Evolutionary conservation across 208 protist genomes (phyloP).

Genomic region (Strigomonas galati): DNA sequence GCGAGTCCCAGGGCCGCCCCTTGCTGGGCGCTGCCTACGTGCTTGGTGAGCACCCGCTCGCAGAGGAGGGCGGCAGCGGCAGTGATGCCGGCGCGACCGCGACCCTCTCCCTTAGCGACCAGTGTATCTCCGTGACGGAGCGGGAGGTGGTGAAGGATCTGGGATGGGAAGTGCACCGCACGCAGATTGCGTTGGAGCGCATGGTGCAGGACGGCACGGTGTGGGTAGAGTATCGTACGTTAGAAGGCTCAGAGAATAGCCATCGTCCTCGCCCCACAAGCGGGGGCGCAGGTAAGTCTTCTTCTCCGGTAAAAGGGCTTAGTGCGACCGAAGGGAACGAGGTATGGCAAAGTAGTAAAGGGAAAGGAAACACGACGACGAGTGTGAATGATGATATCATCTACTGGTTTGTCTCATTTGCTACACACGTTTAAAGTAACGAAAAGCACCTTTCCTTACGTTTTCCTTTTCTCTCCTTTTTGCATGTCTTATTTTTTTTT

Average conservation of each 20-base stretch:
- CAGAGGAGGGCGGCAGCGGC: slow-evolving; percentile 9
- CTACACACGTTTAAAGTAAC: slow-evolving; percentile 15
- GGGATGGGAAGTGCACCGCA: slow-evolving; percentile 64
- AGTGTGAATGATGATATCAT: slow-evolving; percentile 20
- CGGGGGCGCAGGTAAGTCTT: neutral
- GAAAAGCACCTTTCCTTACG: neutral
- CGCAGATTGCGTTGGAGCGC: slow-evolving; percentile 46
- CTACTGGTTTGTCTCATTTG: slow-evolving; percentile 62
- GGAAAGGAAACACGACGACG: slow-evolving; percentile 1
- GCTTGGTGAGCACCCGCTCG: slow-evolving; percentile 40
- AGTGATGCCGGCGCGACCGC: slow-evolving; percentile 3
- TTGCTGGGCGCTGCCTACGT: slow-evolving; percentile 48
- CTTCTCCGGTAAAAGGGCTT: neutral
- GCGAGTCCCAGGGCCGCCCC: slow-evolving; percentile 4
- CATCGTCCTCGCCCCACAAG: neutral
- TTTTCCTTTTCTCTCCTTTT: neutral
- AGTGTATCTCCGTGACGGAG: slow-evolving; percentile 56
- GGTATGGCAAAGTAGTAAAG: slow-evolving; percentile 17
- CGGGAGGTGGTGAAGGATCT: slow-evolving; percentile 38
- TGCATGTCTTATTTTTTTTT: neutral
- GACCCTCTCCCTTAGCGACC: slow-evolving; percentile 29
- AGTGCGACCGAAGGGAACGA: slow-evolving; percentile 1
- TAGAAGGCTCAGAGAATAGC: neutral
- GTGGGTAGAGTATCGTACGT: slow-evolving; percentile 56
- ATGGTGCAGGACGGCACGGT: slow-evolving; percentile 79